Conservation (phyloP, 495 filamentous ascomycete species). For the Penicillium crystallinum region DNA sequence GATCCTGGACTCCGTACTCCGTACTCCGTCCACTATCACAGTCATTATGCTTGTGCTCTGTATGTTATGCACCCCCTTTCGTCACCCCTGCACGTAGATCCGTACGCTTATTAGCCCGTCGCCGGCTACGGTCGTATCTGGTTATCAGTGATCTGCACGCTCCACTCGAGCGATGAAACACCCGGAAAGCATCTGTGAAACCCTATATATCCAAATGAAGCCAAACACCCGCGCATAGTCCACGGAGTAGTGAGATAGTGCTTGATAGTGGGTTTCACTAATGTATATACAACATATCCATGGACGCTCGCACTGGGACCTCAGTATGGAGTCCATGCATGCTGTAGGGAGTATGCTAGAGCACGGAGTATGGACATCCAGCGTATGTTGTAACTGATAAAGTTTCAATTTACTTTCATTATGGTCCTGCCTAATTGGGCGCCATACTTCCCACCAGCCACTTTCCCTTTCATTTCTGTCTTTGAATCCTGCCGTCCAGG, state of each 20-base stretch:
- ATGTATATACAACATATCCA: background rate
- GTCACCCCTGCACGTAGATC: background rate
- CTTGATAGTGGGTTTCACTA: conserved; percentile 1
- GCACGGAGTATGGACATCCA: too few relatives aligned
- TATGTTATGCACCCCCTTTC: background rate
- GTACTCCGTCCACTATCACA: too few relatives aligned
- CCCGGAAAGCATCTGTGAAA: background rate
- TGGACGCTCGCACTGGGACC: too few relatives aligned
- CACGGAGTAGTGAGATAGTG: background rate
- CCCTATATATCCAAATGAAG: background rate
- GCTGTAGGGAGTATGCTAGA: too few relatives aligned
- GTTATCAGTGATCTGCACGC: conserved; percentile 1
- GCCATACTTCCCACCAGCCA: background rate
- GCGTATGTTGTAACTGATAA: too few relatives aligned
- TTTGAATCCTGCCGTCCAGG: background rate
- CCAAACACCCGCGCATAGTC: conserved; percentile 4
- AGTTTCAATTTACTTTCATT: background rate
- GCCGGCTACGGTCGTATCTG: conserved; percentile 5
- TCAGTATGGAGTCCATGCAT: too few relatives aligned
- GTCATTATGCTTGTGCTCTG: too few relatives aligned
- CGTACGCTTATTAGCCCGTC: background rate
- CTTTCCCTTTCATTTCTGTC: background rate
- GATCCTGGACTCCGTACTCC: background rate
- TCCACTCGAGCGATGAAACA: conserved; percentile 3
- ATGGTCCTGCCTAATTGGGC: conserved; percentile 1